Evolutionary conservation across 164 flowering plant species (phyloP), one percentile per base, ranked within the genome.

Genomic region (Aristolochia californica): DNA sequence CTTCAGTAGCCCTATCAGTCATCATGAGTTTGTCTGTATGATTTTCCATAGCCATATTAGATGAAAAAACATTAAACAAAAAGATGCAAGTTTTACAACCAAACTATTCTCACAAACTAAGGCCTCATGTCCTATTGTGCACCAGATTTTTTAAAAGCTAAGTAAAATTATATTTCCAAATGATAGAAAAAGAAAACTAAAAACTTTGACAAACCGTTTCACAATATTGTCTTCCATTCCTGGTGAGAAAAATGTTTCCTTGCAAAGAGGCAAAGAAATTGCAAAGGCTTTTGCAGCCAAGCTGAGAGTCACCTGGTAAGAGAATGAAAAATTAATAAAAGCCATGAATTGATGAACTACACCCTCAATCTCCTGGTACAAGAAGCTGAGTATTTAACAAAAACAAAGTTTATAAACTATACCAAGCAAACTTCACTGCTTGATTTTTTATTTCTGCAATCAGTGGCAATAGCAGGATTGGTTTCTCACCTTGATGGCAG

Each of bases 261-360:
- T 84, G 48, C 96, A 91, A 55, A 88, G 87, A 59, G 88, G 68
- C 57, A 91, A 70, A 57, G 81, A 78, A 57, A 82, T 88, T 62
- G 85, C 85, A 72, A 88, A 91, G 56, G 80, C 96, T 77, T 91
- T 91, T 22, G 93, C 93, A 68, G 98, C 98, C 75, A 91, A 78
- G 81, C 98, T 88, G 56, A 74, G 76, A 2, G 96, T 91, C 44
- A 88, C 95, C 98, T 88, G 81, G 55, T 51, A 61, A 66, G 60
- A 23, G n/a, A 20, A 43, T 18, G 15, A 34, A 18, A 57, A 14
- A 44, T 44, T 55, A 59, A n/a, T 22, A 20, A 58, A 30, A 53
- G 48, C 14, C 4, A n/a, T 34, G 40, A 34, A 2, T 34, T 34
- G 4, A 3, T 34, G 10, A 34, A 2, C 1, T 34, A 34, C 10